Percentiles rank a stretch among this genome's conserved stretches.
Conservation (phyloP, 352 stramenopile genomes). For the Paralagenidium karlingii region DNA sequence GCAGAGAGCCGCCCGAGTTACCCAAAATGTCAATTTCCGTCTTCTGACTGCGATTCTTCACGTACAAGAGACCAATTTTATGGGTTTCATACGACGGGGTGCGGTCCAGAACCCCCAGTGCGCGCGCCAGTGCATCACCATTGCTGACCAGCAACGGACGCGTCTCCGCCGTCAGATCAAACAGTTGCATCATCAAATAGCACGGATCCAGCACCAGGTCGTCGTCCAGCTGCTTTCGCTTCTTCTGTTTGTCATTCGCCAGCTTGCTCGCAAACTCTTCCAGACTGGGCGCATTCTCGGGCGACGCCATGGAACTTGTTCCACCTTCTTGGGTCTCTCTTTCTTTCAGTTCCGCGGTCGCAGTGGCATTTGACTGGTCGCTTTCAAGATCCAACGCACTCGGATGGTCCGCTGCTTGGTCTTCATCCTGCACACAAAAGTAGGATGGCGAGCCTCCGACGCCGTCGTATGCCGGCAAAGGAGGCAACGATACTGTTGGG, state of each 20-base stretch:
- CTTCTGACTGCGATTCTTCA: conserved; percentile 37
- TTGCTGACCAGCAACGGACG: conserved; percentile 48
- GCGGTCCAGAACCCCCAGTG: conserved; percentile 64
- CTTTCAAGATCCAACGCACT: no score
- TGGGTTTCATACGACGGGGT: conserved; percentile 76
- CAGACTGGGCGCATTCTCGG: background rate
- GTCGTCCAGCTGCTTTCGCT: background rate
- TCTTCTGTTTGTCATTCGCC: no score
- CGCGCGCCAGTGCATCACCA: conserved; percentile 33
- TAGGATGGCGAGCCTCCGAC: conserved; percentile 69
- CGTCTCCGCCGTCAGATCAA: conserved; percentile 39
- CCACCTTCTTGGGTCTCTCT: background rate
- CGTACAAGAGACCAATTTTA: conserved; percentile 77
- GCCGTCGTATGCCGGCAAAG: conserved; percentile 66
- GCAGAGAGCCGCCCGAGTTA: conserved; percentile 53
- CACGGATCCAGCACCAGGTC: conserved; percentile 27
- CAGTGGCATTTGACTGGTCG: no score
- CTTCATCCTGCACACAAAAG: conserved; percentile 20
- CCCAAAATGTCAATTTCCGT: conserved; percentile 56
- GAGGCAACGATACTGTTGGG: conserved; percentile 26
- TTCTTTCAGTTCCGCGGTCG: no score
- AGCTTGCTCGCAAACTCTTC: no score
- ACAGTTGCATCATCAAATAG: conserved; percentile 77
- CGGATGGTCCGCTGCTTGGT: background rate
- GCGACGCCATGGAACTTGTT: background rate